Percentiles rank a stretch among this genome's conserved stretches.
Conservation (phyloP, 495 filamentous ascomycete species). For the Chaetomium tenue region DNA sequence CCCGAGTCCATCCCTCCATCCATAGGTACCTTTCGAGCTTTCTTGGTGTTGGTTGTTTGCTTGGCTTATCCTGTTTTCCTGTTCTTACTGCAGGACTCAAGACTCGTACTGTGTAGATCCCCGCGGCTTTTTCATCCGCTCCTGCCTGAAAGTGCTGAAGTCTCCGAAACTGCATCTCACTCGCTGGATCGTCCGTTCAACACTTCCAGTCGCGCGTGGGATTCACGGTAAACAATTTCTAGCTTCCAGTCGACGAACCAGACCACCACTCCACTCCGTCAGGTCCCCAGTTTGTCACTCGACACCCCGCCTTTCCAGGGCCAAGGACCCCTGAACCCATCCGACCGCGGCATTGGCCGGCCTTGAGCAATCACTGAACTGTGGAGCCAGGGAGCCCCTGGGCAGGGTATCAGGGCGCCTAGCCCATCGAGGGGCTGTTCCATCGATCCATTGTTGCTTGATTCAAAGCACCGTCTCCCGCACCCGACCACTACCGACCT, state of each 20-base stretch:
- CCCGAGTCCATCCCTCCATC: neutral
- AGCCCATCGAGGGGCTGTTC: conserved; percentile 1
- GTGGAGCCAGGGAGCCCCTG: conserved; percentile 13
- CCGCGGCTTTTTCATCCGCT: neutral
- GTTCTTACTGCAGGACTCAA: neutral
- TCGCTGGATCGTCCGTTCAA: neutral
- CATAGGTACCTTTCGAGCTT: too few relatives aligned
- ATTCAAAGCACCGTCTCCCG: conserved; percentile 12
- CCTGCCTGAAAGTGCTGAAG: too few relatives aligned
- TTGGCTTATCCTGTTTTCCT: neutral
- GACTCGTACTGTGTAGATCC: neutral
- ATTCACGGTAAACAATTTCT: too few relatives aligned
- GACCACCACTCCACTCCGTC: too few relatives aligned
- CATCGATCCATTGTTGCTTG: neutral
- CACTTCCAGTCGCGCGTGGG: neutral
- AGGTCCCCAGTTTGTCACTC: neutral
- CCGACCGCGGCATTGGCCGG: conserved; percentile 16
- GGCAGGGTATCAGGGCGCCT: conserved; percentile 6
- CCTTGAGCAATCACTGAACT: conserved; percentile 8
- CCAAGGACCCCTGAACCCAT: conserved; percentile 5
- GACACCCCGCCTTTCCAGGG: neutral
- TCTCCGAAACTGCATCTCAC: neutral
- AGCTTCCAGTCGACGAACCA: too few relatives aligned
- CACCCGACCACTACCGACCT: neutral
- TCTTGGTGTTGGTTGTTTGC: neutral